A percentile compares a stretch with the other conserved stretches of the same genome.
Conservation (phyloP, 345 rosid species). For the Lenwebbia sp. region DNA sequence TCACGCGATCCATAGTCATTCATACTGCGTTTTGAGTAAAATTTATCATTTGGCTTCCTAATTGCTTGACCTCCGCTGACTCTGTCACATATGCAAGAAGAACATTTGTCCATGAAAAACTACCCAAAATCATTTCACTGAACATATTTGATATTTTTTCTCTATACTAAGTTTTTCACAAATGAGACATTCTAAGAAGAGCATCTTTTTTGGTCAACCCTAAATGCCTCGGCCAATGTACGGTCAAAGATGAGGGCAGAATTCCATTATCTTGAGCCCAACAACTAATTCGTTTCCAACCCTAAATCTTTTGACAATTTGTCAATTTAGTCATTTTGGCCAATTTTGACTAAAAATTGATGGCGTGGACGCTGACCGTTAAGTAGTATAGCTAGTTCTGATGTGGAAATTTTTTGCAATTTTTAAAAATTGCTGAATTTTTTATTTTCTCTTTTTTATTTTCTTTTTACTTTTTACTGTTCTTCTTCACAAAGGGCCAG, state of each 20-base stretch:
- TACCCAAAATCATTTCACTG: neutral
- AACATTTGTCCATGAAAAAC: neutral
- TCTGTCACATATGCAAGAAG: neutral
- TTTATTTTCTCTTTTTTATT: neutral
- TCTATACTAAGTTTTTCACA: neutral
- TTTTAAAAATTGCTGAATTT: neutral
- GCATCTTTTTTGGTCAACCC: neutral
- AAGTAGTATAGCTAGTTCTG: rapidly evolving
- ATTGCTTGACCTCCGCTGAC: neutral
- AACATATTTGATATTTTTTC: neutral
- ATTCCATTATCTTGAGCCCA: neutral
- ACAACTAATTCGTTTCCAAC: neutral
- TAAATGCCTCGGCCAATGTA: neutral
- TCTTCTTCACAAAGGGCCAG: neutral
- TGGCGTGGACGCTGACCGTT: neutral
- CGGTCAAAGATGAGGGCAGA: neutral
- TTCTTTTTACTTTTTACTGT: neutral
- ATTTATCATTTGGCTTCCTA: neutral
- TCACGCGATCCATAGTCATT: too few species aligned
- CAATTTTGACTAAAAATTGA: neutral
- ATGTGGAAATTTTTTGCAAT: neutral
- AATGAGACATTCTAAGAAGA: neutral
- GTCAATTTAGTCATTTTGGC: neutral
- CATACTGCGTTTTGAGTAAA: neutral
- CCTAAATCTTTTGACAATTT: neutral